Base-by-base conservation (phyloP, 179 eudicot species). In the Sideroxylon spinosum region DNA sequence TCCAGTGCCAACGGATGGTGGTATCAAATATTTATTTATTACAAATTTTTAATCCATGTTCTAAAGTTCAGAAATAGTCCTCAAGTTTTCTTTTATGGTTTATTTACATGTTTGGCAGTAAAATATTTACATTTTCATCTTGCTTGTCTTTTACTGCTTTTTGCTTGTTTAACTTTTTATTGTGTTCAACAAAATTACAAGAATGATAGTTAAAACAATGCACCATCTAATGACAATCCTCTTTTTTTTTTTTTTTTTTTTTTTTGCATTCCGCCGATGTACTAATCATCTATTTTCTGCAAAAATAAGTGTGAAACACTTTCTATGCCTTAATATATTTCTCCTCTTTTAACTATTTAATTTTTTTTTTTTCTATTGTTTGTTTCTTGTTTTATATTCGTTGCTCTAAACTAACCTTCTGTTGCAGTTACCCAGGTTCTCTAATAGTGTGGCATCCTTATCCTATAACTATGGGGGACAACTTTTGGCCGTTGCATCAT, bases 401-500 rank as follows among this genome's bases (percentile, higher is more conserved):
- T 68, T 20, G 13, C 23, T 13, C 20, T 26, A 66, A 29, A 66
- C 68, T 65, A 50, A 77, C 67, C 61, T 65, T 22, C 13, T 53
- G 28, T 8, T 84, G 79, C 87, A 93, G 98, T 81, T 93, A 65
- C 91, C 91, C 53, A 87, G 84, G 83, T 89, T 81, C 82, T 86
- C 95, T 52, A 90, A 88, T 61, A 89, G 93, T 61, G 87, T 91
- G 80, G 90, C 91, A 17, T 90, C 98, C 70, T 81, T 95, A 78
- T 92, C 99, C 60, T 91, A 84, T 76, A 95, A 88, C 82, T 84
- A 78, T 71, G 83, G 81, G 17, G 98, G 98, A 13, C 87, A 86
- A 55, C 84, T 93, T 79, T 81, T 95, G 85, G 98, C 95, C 13
- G 88, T 95, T 76, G 95, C 98, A 77, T 90, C 95, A 78, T 91